phyloP scores from a whole-genome alignment of 768 basidiomycete species.

The Mycena leptocephala region DNA sequence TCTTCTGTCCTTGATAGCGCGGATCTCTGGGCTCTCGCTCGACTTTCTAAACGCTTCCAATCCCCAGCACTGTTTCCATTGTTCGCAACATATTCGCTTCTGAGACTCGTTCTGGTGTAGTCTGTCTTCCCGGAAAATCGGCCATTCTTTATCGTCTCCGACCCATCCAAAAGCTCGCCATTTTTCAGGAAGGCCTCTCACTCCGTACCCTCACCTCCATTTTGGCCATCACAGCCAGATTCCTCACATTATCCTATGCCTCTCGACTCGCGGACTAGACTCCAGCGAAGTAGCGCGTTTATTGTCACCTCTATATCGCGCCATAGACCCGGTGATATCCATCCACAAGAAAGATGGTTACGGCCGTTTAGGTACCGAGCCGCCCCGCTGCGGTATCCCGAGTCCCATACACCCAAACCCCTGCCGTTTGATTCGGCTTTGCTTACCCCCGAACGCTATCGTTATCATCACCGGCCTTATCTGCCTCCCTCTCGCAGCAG shows the following conservation, averaged over 20 bases:
- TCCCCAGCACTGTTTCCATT: neutral
- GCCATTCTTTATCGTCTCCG: neutral
- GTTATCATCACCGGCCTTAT: neutral
- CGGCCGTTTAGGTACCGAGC: neutral
- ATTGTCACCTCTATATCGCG: neutral
- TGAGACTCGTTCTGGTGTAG: neutral
- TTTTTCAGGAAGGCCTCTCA: neutral
- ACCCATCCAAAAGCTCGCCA: neutral
- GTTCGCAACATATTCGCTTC: neutral
- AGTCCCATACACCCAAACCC: neutral
- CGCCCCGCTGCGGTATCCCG: neutral
- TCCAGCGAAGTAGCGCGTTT: neutral
- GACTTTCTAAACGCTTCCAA: neutral
- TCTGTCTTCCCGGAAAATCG: neutral
- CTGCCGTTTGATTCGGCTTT: neutral
- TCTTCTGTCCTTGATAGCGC: neutral
- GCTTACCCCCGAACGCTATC: neutral
- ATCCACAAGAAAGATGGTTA: neutral
- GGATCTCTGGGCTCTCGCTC: conserved; percentile 8
- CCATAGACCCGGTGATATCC: neutral
- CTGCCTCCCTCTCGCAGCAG: neutral
- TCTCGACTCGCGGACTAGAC: neutral
- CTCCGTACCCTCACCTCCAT: neutral
- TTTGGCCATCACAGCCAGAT: neutral
- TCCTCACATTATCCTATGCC: conserved; percentile 1